A percentile compares a stretch with the other conserved stretches of the same genome.
phyloP scores from a whole-genome alignment of 352 stramenopile genomes.

The Phytophthora vignae region DNA sequence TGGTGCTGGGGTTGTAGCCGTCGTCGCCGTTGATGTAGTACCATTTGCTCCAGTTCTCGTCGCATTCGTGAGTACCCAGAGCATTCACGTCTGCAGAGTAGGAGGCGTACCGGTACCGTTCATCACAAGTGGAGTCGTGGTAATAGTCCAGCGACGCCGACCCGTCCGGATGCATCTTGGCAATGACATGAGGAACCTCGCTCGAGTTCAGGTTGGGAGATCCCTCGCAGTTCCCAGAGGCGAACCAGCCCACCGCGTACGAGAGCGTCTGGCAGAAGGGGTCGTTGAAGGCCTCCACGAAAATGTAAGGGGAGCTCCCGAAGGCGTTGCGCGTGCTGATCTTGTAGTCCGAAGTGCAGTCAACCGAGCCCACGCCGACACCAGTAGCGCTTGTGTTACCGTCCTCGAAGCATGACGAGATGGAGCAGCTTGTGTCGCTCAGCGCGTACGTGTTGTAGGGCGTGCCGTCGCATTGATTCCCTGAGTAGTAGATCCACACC shows the following conservation, averaged over 20 bases:
- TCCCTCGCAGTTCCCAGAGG: constrained; percentile 30
- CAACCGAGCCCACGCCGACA: constrained; percentile 21
- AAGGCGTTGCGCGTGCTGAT: constrained; percentile 20
- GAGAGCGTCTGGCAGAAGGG: constrained; percentile 15
- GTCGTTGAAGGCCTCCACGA: constrained; percentile 27
- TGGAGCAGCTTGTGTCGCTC: constrained; percentile 11
- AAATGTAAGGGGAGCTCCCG: constrained; percentile 26
- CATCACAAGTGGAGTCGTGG: constrained; percentile 18
- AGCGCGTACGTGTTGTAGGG: constrained; percentile 30
- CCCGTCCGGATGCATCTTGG: constrained; percentile 25
- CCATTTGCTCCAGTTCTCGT: constrained; percentile 34
- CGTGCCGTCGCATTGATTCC: constrained; percentile 26
- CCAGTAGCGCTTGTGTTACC: constrained; percentile 18
- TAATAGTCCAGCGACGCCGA: constrained; percentile 34
- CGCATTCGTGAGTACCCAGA: constrained; percentile 18
- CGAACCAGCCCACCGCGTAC: constrained; percentile 25
- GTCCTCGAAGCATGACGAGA: constrained; percentile 11
- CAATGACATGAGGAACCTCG: constrained; percentile 22
- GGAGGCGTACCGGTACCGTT: neutral
- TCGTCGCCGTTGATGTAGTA: constrained; percentile 32
- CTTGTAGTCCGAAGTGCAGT: constrained; percentile 38
- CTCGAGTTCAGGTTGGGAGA: constrained; percentile 29
- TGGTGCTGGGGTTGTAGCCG: neutral
- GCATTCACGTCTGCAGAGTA: constrained; percentile 18
- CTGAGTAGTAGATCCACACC: constrained; percentile 32